These are phyloP conservation scores for Aspergillus transmontanensis DNA, from an alignment of 2,329 filamentous ascomycete genomes.

Conservation along the genomic window DNA sequence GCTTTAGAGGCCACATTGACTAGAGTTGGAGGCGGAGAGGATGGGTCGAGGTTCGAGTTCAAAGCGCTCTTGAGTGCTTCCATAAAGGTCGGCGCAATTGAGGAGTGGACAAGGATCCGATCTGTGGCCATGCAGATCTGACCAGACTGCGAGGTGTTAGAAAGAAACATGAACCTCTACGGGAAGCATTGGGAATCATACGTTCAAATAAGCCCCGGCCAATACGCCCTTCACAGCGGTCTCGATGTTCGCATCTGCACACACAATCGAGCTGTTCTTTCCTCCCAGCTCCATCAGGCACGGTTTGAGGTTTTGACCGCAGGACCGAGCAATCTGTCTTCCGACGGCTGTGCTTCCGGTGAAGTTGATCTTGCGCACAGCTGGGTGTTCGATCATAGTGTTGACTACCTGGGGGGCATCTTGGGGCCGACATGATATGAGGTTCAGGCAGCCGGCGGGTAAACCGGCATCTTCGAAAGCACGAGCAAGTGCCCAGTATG, in stretches of 20 bases:
- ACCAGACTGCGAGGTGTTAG: conserved; percentile 50
- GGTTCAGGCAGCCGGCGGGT: conserved; percentile 72
- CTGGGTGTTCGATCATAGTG: conserved; percentile 65
- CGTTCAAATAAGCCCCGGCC: conserved; percentile 37
- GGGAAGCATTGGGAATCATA: conserved; percentile 14
- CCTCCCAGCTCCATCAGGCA: conserved; percentile 79
- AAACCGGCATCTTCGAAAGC: conserved; percentile 72
- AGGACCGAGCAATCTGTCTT: conserved; percentile 66
- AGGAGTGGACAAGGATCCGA: conserved; percentile 64
- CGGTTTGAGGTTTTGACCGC: conserved; percentile 74
- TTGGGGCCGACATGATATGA: conserved; percentile 62
- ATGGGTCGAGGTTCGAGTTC: conserved; percentile 32
- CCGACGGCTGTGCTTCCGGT: conserved; percentile 72
- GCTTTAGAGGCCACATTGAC: conserved; percentile 49
- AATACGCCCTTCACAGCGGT: conserved; percentile 52
- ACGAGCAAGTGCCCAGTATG: conserved; percentile 61
- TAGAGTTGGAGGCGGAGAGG: conserved; percentile 42
- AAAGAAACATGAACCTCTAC: neutral
- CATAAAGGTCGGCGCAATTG: conserved; percentile 56
- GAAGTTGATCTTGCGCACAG: conserved; percentile 73
- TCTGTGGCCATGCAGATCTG: conserved; percentile 87
- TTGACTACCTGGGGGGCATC: conserved; percentile 69
- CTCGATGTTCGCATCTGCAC: conserved; percentile 74
- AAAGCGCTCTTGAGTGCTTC: conserved; percentile 49
- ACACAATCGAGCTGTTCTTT: conserved; percentile 76